These are phyloP conservation scores for Mucor plumbeus DNA, from an alignment of 371 early-diverging fungal genomes.

Conservation along the genomic window DNA sequence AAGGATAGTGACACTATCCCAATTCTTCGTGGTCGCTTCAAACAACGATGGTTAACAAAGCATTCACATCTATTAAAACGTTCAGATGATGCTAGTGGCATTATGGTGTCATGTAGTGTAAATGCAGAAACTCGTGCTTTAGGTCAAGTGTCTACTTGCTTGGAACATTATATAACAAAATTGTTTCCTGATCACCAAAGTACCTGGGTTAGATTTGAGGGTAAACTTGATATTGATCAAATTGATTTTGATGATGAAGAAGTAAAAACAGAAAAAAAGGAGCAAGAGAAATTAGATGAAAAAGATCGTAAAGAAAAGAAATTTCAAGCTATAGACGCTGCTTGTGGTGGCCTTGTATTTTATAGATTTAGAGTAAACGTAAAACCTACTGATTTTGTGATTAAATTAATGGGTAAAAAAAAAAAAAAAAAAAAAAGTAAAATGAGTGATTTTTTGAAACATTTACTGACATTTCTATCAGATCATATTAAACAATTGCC, in stretches of 20 bases:
- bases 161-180: conserved; percentile 40
- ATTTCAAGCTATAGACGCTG: conserved; percentile 59
- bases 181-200: conserved; percentile 50
- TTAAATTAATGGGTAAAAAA: conserved; percentile 47
- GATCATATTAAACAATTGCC: conserved; percentile 36
- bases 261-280: conserved; percentile 27
- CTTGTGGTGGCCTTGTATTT: conserved; percentile 60
- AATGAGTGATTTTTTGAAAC: not conserved
- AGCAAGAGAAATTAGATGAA: conserved; percentile 28
- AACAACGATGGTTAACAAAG: conserved; percentile 58
- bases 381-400: conserved; percentile 49
- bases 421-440: no score
- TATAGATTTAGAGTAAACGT: conserved; percentile 58
- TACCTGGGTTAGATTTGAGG: conserved; percentile 52
- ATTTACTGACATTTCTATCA: conserved; percentile 8
- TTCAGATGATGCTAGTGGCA: conserved; percentile 42
- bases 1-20: conserved; percentile 50
- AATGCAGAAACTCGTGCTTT: conserved; percentile 60
- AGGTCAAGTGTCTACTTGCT: conserved; percentile 55
- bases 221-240: conserved; percentile 46
- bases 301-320: conserved; percentile 46
- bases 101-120: conserved; percentile 53
- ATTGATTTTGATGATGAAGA: conserved; percentile 30
- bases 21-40: conserved; percentile 56
- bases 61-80: conserved; percentile 55